Conservation (phyloP, 805 yeast species). For the Nakazawaea molendinolei region DNA sequence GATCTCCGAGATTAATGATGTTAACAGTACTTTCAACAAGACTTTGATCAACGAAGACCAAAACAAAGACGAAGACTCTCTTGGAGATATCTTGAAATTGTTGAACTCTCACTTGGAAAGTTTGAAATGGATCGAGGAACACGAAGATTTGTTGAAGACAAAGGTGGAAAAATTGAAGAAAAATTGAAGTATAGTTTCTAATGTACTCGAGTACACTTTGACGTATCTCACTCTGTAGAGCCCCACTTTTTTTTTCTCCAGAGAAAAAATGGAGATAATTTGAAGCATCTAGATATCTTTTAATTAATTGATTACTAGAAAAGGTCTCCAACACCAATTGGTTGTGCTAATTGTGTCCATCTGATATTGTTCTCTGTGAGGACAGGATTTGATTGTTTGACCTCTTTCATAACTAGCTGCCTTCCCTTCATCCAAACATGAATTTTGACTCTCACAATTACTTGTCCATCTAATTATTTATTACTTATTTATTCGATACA, state of each 20-base stretch:
- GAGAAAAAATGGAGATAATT: no score
- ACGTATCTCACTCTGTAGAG: not conserved
- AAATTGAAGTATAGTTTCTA: not conserved
- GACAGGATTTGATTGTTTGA: no score
- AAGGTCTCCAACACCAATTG: no score
- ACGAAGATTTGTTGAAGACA: conserved; percentile 60
- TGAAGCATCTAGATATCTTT: no score
- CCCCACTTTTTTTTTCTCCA: not conserved
- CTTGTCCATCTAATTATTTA: not conserved
- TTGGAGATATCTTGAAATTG: conserved; percentile 69
- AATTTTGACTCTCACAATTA: not conserved
- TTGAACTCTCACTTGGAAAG: conserved; percentile 87
- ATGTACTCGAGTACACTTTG: not conserved
- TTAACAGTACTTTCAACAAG: conserved; percentile 73
- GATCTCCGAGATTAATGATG: conserved; percentile 76
- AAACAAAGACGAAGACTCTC: conserved; percentile 36
- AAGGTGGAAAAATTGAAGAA: conserved; percentile 43
- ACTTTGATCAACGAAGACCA: conserved; percentile 30
- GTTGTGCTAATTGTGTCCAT: no score
- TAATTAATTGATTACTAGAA: no score
- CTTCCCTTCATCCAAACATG: no score
- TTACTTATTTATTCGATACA: no score
- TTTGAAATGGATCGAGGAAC: conserved; percentile 76
- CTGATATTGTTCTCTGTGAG: no score
- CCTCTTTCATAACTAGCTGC: no score